These are phyloP conservation scores for Cryptosporidium canis DNA, from an alignment of 169 alveolate genomes.

Conservation along the genomic window DNA sequence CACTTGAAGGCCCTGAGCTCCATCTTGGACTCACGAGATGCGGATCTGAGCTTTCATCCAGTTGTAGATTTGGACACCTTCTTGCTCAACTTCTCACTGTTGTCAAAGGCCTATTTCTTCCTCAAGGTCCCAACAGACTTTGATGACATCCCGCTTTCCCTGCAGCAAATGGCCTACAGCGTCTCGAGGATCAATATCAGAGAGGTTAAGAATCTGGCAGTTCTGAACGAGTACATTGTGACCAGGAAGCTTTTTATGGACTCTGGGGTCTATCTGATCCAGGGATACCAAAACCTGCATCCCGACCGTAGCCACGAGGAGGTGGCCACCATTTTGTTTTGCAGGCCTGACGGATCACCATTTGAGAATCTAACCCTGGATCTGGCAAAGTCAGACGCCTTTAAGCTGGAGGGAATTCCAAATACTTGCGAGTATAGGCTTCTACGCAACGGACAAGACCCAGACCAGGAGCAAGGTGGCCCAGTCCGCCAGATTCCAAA, in stretches of 20 bases:
- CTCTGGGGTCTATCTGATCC: conserved; percentile 20
- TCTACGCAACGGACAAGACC: neutral
- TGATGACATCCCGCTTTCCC: conserved; percentile 21
- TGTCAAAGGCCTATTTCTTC: conserved; percentile 37
- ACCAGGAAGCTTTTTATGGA: conserved; percentile 15
- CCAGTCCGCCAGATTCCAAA: neutral
- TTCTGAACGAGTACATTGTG: conserved; percentile 23
- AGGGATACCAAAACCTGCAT: conserved; percentile 1
- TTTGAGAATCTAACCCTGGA: conserved; percentile 1
- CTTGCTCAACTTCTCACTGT: conserved; percentile 17
- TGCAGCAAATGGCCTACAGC: conserved; percentile 46
- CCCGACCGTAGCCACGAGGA: neutral
- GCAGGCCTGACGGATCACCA: conserved; percentile 25
- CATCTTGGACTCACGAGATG: neutral
- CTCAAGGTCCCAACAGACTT: conserved; percentile 22
- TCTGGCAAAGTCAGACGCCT: neutral
- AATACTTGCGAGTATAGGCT: conserved; percentile 52
- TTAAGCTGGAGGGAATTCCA: neutral
- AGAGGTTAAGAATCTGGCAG: neutral
- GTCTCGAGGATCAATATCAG: neutral
- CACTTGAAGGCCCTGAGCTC: conserved; percentile 5
- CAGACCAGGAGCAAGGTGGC: neutral
- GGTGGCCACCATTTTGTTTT: neutral
- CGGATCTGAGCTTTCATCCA: neutral
- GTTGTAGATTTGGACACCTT: neutral